Evolutionary conservation across 805 yeast species (phyloP).

Genomic region (Candida silvatica): DNA sequence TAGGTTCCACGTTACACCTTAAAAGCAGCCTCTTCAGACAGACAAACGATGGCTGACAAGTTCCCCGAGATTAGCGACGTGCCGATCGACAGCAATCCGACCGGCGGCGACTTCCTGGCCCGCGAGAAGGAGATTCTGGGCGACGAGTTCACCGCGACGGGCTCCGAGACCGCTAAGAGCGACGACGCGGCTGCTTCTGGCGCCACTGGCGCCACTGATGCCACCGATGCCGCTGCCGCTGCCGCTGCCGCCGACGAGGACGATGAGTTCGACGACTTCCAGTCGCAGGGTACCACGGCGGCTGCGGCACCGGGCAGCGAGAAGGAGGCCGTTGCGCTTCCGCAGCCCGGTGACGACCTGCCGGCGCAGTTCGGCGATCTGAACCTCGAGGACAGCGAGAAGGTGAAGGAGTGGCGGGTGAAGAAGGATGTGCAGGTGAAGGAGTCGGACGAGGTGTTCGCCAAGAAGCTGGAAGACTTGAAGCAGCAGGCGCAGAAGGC

Average conservation of each 20-base stretch:
- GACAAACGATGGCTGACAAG: conserved; percentile 63
- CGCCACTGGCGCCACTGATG: too few species aligned
- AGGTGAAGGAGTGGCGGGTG: conserved; percentile 70
- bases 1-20: neutral
- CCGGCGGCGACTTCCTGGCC: conserved; percentile 45
- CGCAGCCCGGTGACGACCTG: conserved; percentile 30
- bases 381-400: conserved; percentile 43
- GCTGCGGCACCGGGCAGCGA: conserved; percentile 9
- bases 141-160: conserved; percentile 61
- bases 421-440: conserved; percentile 71
- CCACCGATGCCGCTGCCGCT: too few species aligned
- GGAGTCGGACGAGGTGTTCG: conserved; percentile 68
- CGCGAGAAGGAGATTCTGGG: conserved; percentile 65
- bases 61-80: conserved; percentile 61
- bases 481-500: conserved; percentile 71
- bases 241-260: conserved; percentile 29
- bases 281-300: conserved; percentile 19
- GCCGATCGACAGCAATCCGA: conserved; percentile 22
- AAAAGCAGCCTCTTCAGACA: conserved; percentile 2
- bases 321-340: conserved; percentile 4
- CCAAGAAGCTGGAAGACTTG: conserved; percentile 54
- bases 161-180: conserved; percentile 35
- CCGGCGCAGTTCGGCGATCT: conserved; percentile 30
- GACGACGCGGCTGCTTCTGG: conserved; percentile 38
- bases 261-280: conserved; percentile 49